Evolutionary conservation across 805 yeast genomes (phyloP).

Genomic region (Nakazawaea pomicola): DNA sequence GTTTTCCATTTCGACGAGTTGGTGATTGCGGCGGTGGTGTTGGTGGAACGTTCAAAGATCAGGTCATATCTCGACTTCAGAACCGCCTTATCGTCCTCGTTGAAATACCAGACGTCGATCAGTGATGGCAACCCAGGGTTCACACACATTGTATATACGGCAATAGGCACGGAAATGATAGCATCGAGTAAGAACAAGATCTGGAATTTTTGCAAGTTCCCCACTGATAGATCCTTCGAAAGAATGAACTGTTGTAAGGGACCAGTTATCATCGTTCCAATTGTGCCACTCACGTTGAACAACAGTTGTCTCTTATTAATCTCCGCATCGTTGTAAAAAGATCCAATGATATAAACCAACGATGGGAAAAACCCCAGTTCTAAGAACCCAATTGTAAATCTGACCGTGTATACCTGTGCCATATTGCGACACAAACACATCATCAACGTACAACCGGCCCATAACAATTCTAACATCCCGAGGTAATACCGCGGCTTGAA

Average conservation of each 20-base stretch:
- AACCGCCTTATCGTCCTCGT: slow-evolving; percentile 35
- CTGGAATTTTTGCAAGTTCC: slow-evolving; percentile 31
- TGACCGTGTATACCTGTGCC: slow-evolving; percentile 4
- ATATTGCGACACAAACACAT: slow-evolving; percentile 20
- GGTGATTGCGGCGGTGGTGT: too few species aligned
- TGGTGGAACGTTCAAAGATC: too few species aligned
- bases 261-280: slow-evolving; percentile 32
- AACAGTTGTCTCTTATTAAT: slow-evolving; percentile 30
- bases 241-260: slow-evolving; percentile 33
- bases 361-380: slow-evolving; percentile 50
- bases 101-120: slow-evolving; percentile 36
- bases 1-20: slow-evolving; percentile 33
- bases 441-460: slow-evolving; percentile 38
- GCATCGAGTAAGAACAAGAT: slow-evolving; percentile 46
- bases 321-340: slow-evolving; percentile 30
- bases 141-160: slow-evolving; percentile 35
- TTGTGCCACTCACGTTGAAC: slow-evolving; percentile 30
- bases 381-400: slow-evolving; percentile 37
- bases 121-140: slow-evolving; percentile 44
- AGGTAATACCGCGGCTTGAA: slow-evolving; percentile 39
- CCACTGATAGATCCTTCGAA: slow-evolving; percentile 15
- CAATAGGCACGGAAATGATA: slow-evolving; percentile 30
- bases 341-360: slow-evolving; percentile 36
- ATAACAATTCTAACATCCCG: slow-evolving; percentile 37
- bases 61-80: slow-evolving; percentile 46